phyloP scores from a whole-genome alignment of 2,329 filamentous ascomycete genomes.

The Talaromyces sp. region DNA sequence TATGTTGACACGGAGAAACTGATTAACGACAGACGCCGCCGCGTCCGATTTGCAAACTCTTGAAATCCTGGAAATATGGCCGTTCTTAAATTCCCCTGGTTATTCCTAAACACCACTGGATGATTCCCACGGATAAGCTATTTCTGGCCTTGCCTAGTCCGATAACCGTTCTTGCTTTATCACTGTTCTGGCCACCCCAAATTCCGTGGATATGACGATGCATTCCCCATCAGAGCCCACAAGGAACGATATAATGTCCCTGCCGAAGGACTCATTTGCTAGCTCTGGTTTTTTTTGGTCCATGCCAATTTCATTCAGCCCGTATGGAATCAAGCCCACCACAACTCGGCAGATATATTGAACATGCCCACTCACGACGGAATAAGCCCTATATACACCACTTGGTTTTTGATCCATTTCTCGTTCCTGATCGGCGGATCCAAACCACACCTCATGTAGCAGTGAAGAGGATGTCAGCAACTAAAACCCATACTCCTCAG shows the following conservation, averaged over 20 bases:
- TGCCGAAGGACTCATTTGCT: background rate
- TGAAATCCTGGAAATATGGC: constrained; percentile 7
- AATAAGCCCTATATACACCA: background rate
- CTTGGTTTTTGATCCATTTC: background rate
- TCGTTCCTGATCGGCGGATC: background rate
- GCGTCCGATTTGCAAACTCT: constrained; percentile 36
- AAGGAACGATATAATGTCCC: background rate
- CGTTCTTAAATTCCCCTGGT: constrained; percentile 2
- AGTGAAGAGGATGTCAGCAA: background rate
- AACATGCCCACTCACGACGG: background rate
- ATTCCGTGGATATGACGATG: background rate
- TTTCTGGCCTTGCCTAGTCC: constrained; percentile 4
- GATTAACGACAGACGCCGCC: constrained; percentile 67
- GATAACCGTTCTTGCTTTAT: background rate
- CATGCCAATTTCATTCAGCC: background rate
- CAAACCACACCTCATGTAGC: background rate
- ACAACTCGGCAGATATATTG: background rate
- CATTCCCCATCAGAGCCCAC: background rate
- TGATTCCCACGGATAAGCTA: constrained; percentile 1
- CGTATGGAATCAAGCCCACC: background rate
- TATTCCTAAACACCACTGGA: background rate
- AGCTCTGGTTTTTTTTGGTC: background rate
- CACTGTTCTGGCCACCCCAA: constrained; percentile 3
- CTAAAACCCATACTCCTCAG: too few species aligned
- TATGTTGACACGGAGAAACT: constrained; percentile 80